phyloP scores from a whole-genome alignment of 768 basidiomycete genomes.

The Chalciporus piperatus region DNA sequence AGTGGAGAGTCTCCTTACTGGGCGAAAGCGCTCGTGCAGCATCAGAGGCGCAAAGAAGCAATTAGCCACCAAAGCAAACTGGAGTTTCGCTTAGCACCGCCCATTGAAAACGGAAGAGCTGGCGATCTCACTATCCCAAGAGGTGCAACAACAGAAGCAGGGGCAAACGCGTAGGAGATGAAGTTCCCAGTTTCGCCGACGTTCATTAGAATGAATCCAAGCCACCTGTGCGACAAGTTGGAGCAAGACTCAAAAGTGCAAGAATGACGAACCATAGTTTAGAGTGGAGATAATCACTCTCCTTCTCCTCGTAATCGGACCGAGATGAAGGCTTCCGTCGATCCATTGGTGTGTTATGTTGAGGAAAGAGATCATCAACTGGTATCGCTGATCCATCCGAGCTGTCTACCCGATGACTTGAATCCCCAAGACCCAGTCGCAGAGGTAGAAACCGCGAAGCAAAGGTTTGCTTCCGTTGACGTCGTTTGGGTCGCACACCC shows the following conservation, averaged over 20 bases:
- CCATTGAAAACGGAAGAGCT: background rate
- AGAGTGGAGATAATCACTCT: slow-evolving; percentile 77
- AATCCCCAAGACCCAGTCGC: slow-evolving; percentile 9
- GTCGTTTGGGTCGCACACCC: slow-evolving; percentile 16
- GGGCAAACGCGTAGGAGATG: slow-evolving; percentile 85
- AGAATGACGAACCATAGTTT: slow-evolving; percentile 65
- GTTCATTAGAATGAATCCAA: slow-evolving; percentile 85
- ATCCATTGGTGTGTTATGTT: slow-evolving; percentile 2
- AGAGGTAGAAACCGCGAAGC: slow-evolving; percentile 37
- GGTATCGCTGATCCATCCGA: slow-evolving; percentile 24
- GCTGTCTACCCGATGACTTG: background rate
- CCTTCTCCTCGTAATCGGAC: slow-evolving; percentile 40
- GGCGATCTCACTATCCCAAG: slow-evolving; percentile 76
- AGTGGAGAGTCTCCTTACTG: slow-evolving; percentile 41
- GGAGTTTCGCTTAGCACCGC: background rate
- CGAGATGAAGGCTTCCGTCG: background rate
- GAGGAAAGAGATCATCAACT: slow-evolving; percentile 40
- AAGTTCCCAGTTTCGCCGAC: slow-evolving; percentile 91
- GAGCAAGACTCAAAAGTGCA: background rate
- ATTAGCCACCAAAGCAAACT: slow-evolving; percentile 94
- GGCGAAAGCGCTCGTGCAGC: slow-evolving; percentile 78
- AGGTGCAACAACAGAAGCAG: slow-evolving; percentile 91
- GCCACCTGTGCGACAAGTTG: slow-evolving; percentile 60
- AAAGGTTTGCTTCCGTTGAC: slow-evolving; percentile 31
- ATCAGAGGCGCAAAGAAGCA: slow-evolving; percentile 90